Conservation (phyloP, 2,329 filamentous ascomycete species). For the Epichloe sibirici region DNA sequence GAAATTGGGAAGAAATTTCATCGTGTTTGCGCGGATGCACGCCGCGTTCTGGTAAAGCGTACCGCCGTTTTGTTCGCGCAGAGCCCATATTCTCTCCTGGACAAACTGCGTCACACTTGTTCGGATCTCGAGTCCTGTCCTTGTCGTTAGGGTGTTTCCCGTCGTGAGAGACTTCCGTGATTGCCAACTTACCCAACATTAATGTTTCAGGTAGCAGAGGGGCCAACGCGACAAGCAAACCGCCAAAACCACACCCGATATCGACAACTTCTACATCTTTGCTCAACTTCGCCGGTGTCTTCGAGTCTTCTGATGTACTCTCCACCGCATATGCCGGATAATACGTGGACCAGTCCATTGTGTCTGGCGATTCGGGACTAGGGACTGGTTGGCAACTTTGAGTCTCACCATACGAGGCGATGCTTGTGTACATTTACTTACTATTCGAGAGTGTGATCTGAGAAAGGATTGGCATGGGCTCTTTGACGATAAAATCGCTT, state of each 20-base stretch:
- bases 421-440: conserved; percentile 26
- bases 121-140: conserved; percentile 78
- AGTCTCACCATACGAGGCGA: conserved; percentile 3
- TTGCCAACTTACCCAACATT: conserved; percentile 53
- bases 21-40: conserved; percentile 84
- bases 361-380: conserved; percentile 64
- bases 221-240: conserved; percentile 73
- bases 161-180: neutral
- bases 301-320: conserved; percentile 15
- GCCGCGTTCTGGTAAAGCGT: conserved; percentile 71
- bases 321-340: conserved; percentile 61
- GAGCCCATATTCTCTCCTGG: conserved; percentile 70
- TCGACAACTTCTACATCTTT: conserved; percentile 84
- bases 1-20: conserved; percentile 99
- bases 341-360: conserved; percentile 85
- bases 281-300: conserved; percentile 16
- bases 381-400: neutral
- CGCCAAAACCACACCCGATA: conserved; percentile 94
- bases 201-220: conserved; percentile 71
- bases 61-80: conserved; percentile 52
- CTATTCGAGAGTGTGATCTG: conserved; percentile 85
- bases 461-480: conserved; percentile 96
- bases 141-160: neutral
- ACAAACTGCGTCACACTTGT: conserved; percentile 85
- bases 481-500: conserved; percentile 96